Conservation (phyloP, 1,139 yeast genomes). For the Nakaseomyces glabratus region DNA sequence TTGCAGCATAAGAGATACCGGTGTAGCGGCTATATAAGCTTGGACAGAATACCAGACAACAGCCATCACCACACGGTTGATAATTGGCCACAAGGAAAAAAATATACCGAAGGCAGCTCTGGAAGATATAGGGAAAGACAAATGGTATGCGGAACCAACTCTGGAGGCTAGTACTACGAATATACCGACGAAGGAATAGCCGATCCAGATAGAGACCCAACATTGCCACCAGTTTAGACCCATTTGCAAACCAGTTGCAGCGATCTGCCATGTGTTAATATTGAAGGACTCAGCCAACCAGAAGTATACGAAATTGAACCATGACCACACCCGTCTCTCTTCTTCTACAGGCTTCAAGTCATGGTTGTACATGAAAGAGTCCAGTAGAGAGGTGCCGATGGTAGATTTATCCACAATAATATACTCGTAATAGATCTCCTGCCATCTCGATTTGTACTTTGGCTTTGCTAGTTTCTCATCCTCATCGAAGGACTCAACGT, state of each 20-base stretch:
- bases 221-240: constrained; percentile 87
- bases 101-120: constrained; percentile 70
- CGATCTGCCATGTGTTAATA: constrained; percentile 85
- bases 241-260: constrained; percentile 65
- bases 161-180: constrained; percentile 59
- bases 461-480: constrained; percentile 5
- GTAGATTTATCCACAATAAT: constrained; percentile 23
- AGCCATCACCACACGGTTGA: constrained; percentile 76
- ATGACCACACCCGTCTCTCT: constrained; percentile 62
- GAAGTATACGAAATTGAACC: constrained; percentile 69
- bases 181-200: constrained; percentile 50
- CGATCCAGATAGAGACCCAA: constrained; percentile 78
- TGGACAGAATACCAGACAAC: constrained; percentile 82
- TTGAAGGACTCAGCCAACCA: constrained; percentile 88
- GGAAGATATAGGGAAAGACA: constrained; percentile 69
- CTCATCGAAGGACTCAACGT: constrained; percentile 5
- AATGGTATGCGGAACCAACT: constrained; percentile 64
- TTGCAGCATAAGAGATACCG: constrained; percentile 62
- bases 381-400: constrained; percentile 27
- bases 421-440: constrained; percentile 19
- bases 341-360: constrained; percentile 67
- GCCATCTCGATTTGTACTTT: constrained; percentile 20
- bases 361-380: constrained; percentile 56
- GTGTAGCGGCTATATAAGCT: constrained; percentile 73
- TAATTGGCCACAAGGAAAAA: constrained; percentile 72